Evolutionary conservation across 1,284 basidiomycete species (phyloP).

Genomic region (Ganoderma multipileum): DNA sequence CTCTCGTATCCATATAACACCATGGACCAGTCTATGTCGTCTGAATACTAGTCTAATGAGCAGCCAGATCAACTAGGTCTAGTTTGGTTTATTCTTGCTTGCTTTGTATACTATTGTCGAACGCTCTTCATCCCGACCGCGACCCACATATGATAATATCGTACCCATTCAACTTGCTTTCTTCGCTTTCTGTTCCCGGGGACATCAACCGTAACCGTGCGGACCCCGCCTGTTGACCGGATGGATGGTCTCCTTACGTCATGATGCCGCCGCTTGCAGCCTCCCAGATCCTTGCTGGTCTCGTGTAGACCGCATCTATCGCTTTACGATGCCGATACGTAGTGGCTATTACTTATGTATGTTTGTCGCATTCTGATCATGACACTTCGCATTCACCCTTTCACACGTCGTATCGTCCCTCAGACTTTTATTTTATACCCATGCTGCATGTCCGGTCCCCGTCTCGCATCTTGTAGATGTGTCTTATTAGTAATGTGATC

Average conservation of each 20-base stretch:
- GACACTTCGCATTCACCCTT: background rate
- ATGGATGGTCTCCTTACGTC: slow-evolving; percentile 2
- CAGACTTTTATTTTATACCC: background rate
- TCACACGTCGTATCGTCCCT: background rate
- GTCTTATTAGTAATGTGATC: slow-evolving; percentile 13
- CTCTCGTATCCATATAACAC: slow-evolving; percentile 50
- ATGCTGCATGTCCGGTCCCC: background rate
- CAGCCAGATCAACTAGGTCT: background rate
- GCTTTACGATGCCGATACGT: slow-evolving; percentile 15
- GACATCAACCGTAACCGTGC: background rate
- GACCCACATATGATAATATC: slow-evolving; percentile 10
- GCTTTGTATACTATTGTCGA: background rate
- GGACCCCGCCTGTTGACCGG: slow-evolving; percentile 13
- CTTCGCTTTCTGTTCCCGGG: background rate
- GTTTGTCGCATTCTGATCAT: background rate
- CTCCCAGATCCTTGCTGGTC: background rate
- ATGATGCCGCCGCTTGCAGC: background rate
- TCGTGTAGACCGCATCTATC: background rate
- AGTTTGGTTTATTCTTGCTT: background rate
- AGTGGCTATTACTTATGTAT: slow-evolving; percentile 6
- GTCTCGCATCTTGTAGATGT: slow-evolving; percentile 8
- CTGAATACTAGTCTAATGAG: slow-evolving; percentile 25
- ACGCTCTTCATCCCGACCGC: slow-evolving; percentile 1
- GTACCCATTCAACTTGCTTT: slow-evolving; percentile 4
- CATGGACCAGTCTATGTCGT: slow-evolving; percentile 43